Conservation (phyloP, 768 basidiomycete genomes). For the Russula emetica region DNA sequence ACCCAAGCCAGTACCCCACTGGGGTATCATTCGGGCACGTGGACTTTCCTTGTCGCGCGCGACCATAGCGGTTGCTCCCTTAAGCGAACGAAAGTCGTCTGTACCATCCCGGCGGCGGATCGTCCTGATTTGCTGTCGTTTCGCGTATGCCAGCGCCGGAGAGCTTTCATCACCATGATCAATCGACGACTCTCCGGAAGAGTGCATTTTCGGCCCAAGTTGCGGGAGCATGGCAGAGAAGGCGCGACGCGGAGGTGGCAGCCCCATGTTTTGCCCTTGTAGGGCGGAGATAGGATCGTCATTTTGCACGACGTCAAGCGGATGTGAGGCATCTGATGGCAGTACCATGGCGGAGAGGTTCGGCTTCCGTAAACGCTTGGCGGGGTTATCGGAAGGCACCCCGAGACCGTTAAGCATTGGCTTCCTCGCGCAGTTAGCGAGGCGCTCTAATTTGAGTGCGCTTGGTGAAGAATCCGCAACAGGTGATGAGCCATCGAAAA, state of each 20-base stretch:
- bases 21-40: slow-evolving; percentile 28
- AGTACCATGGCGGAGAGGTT: slow-evolving; percentile 60
- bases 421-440: slow-evolving; percentile 42
- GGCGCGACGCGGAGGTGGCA: slow-evolving; percentile 59
- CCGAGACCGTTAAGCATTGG: slow-evolving; percentile 52
- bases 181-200: slow-evolving; percentile 48
- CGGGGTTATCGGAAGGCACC: slow-evolving; percentile 45
- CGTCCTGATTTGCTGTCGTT: slow-evolving; percentile 71
- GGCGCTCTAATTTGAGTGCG: slow-evolving; percentile 45
- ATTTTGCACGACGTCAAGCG: slow-evolving; percentile 33
- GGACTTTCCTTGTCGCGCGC: slow-evolving; percentile 28
- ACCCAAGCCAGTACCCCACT: slow-evolving; percentile 57
- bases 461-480: slow-evolving; percentile 48
- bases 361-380: slow-evolving; percentile 62
- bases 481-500: slow-evolving; percentile 43
- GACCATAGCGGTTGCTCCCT: slow-evolving; percentile 49
- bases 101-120: slow-evolving; percentile 77
- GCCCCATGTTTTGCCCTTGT: slow-evolving; percentile 17
- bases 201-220: slow-evolving; percentile 38
- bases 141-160: slow-evolving; percentile 76
- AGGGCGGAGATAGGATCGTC: slow-evolving; percentile 21
- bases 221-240: slow-evolving; percentile 68
- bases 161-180: slow-evolving; percentile 58
- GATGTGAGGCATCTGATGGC: slow-evolving; percentile 41
- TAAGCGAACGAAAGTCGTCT: slow-evolving; percentile 71